A percentile compares a stretch with the other conserved stretches of the same genome.
These are phyloP conservation scores for Pelagophyceae sp. DNA, from an alignment of 352 stramenopile genomes.

Conservation along the genomic window DNA sequence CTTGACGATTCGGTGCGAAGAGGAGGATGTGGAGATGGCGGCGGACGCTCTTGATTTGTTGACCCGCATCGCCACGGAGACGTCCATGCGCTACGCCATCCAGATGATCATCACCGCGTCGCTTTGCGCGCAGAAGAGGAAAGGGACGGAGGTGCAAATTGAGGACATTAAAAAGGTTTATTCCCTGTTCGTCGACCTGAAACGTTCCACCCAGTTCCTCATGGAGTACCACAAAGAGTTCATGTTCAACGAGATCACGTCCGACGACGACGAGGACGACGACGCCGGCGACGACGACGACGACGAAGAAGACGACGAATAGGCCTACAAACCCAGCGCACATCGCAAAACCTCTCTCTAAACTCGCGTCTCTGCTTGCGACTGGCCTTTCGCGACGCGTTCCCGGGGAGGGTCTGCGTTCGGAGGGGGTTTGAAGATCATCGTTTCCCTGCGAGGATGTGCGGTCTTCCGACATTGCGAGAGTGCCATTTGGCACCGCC, in stretches of 20 bases:
- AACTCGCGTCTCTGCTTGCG: too few relatives aligned
- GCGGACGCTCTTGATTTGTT: slow-evolving; percentile 91
- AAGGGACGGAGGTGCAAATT: slow-evolving; percentile 65
- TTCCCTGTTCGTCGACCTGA: slow-evolving; percentile 93
- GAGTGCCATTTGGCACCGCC: neutral
- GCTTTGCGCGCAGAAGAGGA: slow-evolving; percentile 82
- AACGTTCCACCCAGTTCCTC: slow-evolving; percentile 94
- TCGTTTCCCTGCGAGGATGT: neutral
- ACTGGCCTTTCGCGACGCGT: too few relatives aligned
- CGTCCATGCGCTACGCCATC: slow-evolving; percentile 96
- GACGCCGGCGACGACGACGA: slow-evolving; percentile 33
- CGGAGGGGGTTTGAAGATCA: too few relatives aligned
- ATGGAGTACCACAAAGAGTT: slow-evolving; percentile 99
- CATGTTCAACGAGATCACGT: slow-evolving; percentile 91
- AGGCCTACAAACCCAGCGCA: neutral
- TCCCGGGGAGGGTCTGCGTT: too few relatives aligned
- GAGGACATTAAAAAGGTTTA: slow-evolving; percentile 82
- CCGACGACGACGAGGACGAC: slow-evolving; percentile 44
- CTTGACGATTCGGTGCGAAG: slow-evolving; percentile 87
- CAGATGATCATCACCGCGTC: slow-evolving; percentile 98
- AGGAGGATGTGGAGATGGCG: slow-evolving; percentile 97
- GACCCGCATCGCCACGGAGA: slow-evolving; percentile 94
- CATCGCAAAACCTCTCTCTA: too few relatives aligned
- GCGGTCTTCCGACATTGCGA: neutral
- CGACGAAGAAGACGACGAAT: neutral